Conservation (phyloP, 2,329 filamentous ascomycete species). For the Nemania abortiva region DNA sequence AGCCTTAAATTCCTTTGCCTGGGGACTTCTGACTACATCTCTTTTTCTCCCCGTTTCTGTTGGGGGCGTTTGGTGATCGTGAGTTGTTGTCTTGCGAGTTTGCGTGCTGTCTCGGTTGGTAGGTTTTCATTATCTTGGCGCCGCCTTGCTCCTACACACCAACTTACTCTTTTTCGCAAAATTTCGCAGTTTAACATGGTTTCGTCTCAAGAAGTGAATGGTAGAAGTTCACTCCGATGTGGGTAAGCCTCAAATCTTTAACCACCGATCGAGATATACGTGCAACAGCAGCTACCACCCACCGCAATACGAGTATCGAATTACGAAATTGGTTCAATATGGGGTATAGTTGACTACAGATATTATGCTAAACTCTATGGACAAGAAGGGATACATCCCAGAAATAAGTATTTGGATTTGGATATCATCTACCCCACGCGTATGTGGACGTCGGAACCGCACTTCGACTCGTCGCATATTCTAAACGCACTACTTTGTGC, state of each 20-base stretch:
- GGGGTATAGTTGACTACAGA: conserved; percentile 30
- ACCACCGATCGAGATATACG: too few species aligned
- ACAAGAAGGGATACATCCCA: conserved; percentile 21
- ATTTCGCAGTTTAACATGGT: too few species aligned
- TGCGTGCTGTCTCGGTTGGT: neutral
- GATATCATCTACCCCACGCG: conserved; percentile 26
- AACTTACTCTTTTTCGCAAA: too few species aligned
- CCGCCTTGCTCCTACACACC: neutral
- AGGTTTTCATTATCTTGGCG: neutral
- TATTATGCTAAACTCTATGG: conserved; percentile 33
- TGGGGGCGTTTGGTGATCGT: neutral
- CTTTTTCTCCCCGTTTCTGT: neutral
- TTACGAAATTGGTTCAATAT: neutral
- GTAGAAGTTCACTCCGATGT: neutral
- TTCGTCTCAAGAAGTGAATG: too few species aligned
- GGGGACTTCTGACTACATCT: conserved; percentile 26
- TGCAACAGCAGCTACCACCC: neutral
- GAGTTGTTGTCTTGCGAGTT: neutral
- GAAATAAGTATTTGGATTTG: conserved; percentile 13
- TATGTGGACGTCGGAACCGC: conserved; percentile 15
- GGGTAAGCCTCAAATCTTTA: neutral
- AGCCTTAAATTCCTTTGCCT: conserved; percentile 18
- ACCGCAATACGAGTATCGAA: neutral
- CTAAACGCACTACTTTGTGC: neutral
- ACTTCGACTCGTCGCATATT: conserved; percentile 7